A percentile compares a stretch with the other conserved stretches of the same genome.
Conservation (phyloP, 2,329 filamentous ascomycete genomes). For the Aspergillus pseudonomiae region DNA sequence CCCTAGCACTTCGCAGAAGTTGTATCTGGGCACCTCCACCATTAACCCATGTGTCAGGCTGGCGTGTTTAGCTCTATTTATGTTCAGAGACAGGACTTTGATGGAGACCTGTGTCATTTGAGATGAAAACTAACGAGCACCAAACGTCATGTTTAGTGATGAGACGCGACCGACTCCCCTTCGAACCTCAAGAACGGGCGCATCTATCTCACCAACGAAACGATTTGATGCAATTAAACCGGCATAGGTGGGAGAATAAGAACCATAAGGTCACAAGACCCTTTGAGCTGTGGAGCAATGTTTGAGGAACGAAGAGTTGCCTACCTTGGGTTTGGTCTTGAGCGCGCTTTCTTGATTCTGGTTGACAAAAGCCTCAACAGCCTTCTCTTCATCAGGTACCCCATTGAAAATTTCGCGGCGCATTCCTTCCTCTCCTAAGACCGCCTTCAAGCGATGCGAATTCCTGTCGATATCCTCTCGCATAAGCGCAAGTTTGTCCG, state of each 20-base stretch:
- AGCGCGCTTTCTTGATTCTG: constrained; percentile 74
- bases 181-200: neutral
- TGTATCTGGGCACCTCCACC: neutral
- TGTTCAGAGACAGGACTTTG: neutral
- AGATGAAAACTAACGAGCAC: neutral
- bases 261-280: neutral
- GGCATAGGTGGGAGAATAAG: neutral
- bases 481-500: constrained; percentile 65
- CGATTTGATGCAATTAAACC: neutral
- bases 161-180: constrained; percentile 6
- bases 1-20: neutral
- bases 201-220: neutral
- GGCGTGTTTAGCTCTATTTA: neutral
- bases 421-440: constrained; percentile 65
- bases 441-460: constrained; percentile 68
- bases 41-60: neutral
- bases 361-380: constrained; percentile 69
- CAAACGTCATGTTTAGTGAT: neutral
- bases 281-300: neutral
- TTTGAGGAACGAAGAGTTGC: constrained; percentile 28
- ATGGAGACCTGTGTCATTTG: neutral
- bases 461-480: constrained; percentile 75
- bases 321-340: constrained; percentile 83
- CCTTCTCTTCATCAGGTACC: constrained; percentile 58
- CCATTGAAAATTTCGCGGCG: constrained; percentile 67